phyloP scores from a whole-genome alignment of 2,329 filamentous ascomycete species.

The Diaporthe vaccinii region DNA sequence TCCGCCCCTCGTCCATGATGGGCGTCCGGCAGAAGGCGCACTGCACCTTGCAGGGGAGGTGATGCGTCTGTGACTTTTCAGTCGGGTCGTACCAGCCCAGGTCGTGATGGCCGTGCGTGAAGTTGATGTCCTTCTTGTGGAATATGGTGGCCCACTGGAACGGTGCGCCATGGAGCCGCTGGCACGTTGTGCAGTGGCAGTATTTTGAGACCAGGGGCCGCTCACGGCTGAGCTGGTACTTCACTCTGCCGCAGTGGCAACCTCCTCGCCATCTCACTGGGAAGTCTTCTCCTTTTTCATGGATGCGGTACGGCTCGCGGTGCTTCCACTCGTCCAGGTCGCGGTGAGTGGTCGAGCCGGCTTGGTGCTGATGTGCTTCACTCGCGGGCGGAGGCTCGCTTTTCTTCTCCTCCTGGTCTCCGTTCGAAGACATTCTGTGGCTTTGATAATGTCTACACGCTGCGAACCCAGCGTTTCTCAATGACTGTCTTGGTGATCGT shows the following conservation, averaged over 20 bases:
- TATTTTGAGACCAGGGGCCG: slow-evolving; percentile 82
- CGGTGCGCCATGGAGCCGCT: slow-evolving; percentile 83
- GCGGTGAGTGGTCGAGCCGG: slow-evolving; percentile 43
- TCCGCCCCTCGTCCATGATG: slow-evolving; percentile 91
- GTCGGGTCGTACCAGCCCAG: slow-evolving; percentile 80
- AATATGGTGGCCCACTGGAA: slow-evolving; percentile 95
- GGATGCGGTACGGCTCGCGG: slow-evolving; percentile 45
- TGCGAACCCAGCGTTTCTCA: background rate
- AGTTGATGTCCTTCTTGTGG: slow-evolving; percentile 81
- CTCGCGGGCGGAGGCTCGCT: slow-evolving; percentile 31
- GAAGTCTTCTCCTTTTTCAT: slow-evolving; percentile 47
- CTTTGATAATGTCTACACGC: background rate
- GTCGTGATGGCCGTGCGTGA: slow-evolving; percentile 72
- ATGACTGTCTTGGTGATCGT: background rate
- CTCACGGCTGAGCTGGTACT: slow-evolving; percentile 78
- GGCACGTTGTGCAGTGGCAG: slow-evolving; percentile 87
- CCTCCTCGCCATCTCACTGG: slow-evolving; percentile 47
- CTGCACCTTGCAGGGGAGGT: slow-evolving; percentile 84
- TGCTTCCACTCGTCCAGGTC: slow-evolving; percentile 48
- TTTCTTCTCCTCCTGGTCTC: slow-evolving; percentile 19
- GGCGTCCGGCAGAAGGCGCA: slow-evolving; percentile 81
- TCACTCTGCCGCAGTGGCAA: slow-evolving; percentile 84
- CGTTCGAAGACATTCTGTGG: background rate
- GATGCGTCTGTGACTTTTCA: slow-evolving; percentile 71
- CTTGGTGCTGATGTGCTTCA: slow-evolving; percentile 47